A percentile compares a stretch with the other conserved stretches of the same genome.
Evolutionary conservation across 495 filamentous ascomycete species (phyloP).

Genomic region (Evansstolkia leycettana): DNA sequence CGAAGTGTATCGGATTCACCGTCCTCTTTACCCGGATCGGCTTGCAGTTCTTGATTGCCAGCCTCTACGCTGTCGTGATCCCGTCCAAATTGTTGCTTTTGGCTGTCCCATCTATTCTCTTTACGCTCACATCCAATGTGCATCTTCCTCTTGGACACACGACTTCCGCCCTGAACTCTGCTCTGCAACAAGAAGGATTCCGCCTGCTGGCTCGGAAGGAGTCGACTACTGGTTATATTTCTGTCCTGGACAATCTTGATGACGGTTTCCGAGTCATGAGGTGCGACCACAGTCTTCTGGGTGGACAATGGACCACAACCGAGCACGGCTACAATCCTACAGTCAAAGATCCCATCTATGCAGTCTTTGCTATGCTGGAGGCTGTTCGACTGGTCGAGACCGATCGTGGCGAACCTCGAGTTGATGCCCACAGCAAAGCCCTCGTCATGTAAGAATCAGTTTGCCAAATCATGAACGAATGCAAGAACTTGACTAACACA

Average conservation of each 20-base stretch:
- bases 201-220: constrained; percentile 67
- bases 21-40: constrained; percentile 57
- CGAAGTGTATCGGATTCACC: constrained; percentile 45
- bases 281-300: constrained; percentile 87
- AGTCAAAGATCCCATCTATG: constrained; percentile 77
- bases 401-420: constrained; percentile 29
- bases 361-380: constrained; percentile 85
- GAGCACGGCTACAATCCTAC: constrained; percentile 27
- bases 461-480: constrained; percentile 1
- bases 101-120: constrained; percentile 55
- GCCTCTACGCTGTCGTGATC: constrained; percentile 48
- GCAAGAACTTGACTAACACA: constrained; percentile 2
- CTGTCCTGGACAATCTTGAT: constrained; percentile 63
- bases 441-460: constrained; percentile 55
- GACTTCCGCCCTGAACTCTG: constrained; percentile 47
- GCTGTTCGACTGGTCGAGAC: constrained; percentile 69
- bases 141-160: constrained; percentile 46
- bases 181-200: constrained; percentile 37
- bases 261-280: constrained; percentile 71
- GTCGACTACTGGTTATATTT: constrained; percentile 82
- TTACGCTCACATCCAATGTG: constrained; percentile 57
- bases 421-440: constrained; percentile 59
- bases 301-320: constrained; percentile 67
- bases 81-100: constrained; percentile 55
- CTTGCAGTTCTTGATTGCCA: constrained; percentile 52